Evolutionary conservation across 2,329 filamentous ascomycete species (phyloP).

Genomic region (Alternaria triticina): DNA sequence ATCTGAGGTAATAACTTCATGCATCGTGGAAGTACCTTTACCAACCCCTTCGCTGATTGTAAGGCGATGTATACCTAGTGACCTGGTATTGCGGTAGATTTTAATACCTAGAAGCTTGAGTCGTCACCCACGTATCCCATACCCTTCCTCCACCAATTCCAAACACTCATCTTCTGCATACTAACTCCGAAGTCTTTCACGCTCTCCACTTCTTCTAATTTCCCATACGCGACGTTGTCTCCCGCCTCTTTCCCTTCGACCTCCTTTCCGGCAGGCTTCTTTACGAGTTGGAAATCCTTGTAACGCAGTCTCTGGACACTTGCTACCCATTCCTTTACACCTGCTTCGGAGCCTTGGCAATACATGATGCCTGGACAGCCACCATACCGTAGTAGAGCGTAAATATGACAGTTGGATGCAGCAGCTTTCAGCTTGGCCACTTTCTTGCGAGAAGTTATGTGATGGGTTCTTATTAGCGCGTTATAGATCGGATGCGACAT

Average conservation of each 20-base stretch:
- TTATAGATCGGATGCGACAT: constrained; percentile 51
- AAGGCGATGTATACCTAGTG: neutral
- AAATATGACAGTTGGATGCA: constrained; percentile 65
- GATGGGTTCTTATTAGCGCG: constrained; percentile 77
- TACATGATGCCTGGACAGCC: constrained; percentile 80
- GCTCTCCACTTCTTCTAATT: constrained; percentile 64
- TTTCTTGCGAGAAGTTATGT: constrained; percentile 83
- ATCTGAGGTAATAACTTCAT: neutral
- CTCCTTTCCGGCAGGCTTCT: constrained; percentile 55
- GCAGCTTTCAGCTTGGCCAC: constrained; percentile 68
- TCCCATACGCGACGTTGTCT: constrained; percentile 31
- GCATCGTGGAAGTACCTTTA: neutral
- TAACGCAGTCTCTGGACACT: constrained; percentile 70
- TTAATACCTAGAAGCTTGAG: neutral
- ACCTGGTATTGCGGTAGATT: neutral
- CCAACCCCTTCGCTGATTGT: neutral
- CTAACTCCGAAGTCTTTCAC: constrained; percentile 68
- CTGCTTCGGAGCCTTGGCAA: constrained; percentile 66
- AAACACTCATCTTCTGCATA: constrained; percentile 67
- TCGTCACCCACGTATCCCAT: constrained; percentile 63
- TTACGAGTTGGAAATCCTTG: constrained; percentile 73
- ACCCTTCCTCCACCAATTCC: constrained; percentile 70
- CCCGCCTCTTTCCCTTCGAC: neutral
- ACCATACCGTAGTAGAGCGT: constrained; percentile 70
- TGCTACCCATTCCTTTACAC: constrained; percentile 68